These are phyloP conservation scores for Elymus sibiricus DNA, from an alignment of 176 grass and related monocot genomes.

Conservation along the genomic window DNA sequence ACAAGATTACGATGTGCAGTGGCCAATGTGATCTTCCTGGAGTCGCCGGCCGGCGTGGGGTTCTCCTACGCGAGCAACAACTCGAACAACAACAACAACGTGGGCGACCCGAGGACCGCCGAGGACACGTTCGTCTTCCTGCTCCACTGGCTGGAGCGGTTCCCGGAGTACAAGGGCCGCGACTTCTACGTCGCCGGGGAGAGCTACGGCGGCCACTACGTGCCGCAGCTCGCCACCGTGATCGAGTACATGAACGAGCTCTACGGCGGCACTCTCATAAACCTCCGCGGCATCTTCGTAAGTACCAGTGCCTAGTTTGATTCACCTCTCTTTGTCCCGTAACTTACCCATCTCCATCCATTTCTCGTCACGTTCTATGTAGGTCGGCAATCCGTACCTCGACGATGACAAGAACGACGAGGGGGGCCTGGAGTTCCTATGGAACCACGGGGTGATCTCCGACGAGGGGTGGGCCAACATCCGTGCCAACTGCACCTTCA, in stretches of 20 bases:
- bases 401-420: slow-evolving; percentile 23
- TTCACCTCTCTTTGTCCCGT: not conserved
- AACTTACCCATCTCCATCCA: not conserved
- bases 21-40: slow-evolving; percentile 52
- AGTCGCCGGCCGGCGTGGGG: slow-evolving; percentile 42
- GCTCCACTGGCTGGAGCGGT: slow-evolving; percentile 46
- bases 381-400: slow-evolving; percentile 45
- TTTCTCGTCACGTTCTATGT: not conserved
- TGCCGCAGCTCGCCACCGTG: slow-evolving; percentile 41
- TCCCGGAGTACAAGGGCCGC: slow-evolving; percentile 50
- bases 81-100: slow-evolving; percentile 22
- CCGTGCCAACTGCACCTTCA: slow-evolving; percentile 42
- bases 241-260: slow-evolving; percentile 18
- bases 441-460: slow-evolving; percentile 51
- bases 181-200: slow-evolving; percentile 56
- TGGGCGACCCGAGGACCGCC: slow-evolving; percentile 26
- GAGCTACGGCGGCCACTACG: slow-evolving; percentile 57
- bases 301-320: not conserved
- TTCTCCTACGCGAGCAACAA: slow-evolving; percentile 44
- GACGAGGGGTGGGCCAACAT: slow-evolving; percentile 36
- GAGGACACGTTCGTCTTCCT: slow-evolving; percentile 42
- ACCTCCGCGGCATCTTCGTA: slow-evolving; percentile 42
- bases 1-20: slow-evolving; percentile 9
- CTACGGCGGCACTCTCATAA: not conserved
- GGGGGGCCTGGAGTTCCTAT: slow-evolving; percentile 30